phyloP scores from a whole-genome alignment of 2,329 filamentous ascomycete genomes.

The Botrytis medusae region DNA sequence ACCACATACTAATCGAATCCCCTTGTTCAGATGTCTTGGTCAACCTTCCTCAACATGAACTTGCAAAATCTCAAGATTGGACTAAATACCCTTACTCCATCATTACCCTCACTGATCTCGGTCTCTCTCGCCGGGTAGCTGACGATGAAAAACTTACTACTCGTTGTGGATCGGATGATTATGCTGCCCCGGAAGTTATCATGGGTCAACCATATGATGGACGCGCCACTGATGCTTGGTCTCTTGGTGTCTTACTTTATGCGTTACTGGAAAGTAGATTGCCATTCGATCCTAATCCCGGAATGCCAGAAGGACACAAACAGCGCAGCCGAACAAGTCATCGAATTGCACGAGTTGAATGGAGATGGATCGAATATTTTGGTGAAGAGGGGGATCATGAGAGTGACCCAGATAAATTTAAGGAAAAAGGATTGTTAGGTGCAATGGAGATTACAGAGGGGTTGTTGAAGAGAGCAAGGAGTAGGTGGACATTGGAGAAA shows the following conservation, averaged over 20 bases:
- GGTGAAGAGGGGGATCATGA: conserved; percentile 88
- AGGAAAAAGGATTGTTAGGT: conserved; percentile 65
- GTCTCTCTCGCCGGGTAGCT: conserved; percentile 81
- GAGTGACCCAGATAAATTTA: conserved; percentile 57
- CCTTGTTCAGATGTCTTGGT: conserved; percentile 74
- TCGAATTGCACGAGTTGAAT: conserved; percentile 92
- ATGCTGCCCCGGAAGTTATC: conserved; percentile 93
- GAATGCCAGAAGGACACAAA: conserved; percentile 71
- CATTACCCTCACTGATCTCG: conserved; percentile 86
- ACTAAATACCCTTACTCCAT: conserved; percentile 76
- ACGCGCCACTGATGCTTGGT: conserved; percentile 90
- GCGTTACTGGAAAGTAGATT: conserved; percentile 89
- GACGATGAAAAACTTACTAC: conserved; percentile 89
- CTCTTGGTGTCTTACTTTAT: conserved; percentile 88
- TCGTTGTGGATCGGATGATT: conserved; percentile 93
- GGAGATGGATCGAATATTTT: conserved; percentile 88
- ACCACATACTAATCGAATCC: neutral
- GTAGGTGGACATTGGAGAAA: conserved; percentile 72
- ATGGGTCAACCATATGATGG: conserved; percentile 95
- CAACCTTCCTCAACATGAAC: conserved; percentile 70
- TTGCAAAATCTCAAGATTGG: conserved; percentile 68
- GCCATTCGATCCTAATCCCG: conserved; percentile 87
- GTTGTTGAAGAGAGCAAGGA: conserved; percentile 77
- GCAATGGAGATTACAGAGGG: conserved; percentile 82
- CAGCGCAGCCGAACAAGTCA: conserved; percentile 83